Evolutionary conservation across 2,329 filamentous ascomycete genomes (phyloP).

Genomic region (Podosphaera leucotricha): DNA sequence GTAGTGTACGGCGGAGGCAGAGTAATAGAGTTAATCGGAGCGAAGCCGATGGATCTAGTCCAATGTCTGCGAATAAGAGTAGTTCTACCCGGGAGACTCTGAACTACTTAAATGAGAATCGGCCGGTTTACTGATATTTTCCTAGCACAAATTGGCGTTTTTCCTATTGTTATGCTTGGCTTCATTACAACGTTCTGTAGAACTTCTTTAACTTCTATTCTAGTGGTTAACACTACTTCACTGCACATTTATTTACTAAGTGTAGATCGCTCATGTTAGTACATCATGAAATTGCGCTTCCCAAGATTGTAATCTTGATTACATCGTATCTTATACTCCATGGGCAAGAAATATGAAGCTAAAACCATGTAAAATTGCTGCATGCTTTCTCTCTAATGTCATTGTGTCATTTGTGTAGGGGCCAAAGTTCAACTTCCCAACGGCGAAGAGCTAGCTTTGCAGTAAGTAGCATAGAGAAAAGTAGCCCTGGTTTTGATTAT

Average conservation of each 20-base stretch:
- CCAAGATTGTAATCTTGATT: too few species aligned
- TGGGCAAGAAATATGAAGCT: too few species aligned
- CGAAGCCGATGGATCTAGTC: conserved; percentile 8
- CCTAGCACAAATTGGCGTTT: neutral
- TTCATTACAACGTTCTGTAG: neutral
- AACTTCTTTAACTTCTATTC: too few species aligned
- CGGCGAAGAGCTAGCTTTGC: too few species aligned
- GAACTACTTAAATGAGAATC: conserved; percentile 13
- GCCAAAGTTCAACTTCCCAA: too few species aligned
- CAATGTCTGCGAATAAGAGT: conserved; percentile 8
- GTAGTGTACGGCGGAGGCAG: conserved; percentile 20
- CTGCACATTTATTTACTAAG: neutral
- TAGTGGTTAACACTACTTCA: too few species aligned
- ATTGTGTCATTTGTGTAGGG: too few species aligned
- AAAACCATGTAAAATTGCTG: too few species aligned
- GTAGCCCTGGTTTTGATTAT: neutral
- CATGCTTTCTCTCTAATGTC: too few species aligned
- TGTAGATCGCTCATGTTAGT: neutral
- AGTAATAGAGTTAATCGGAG: conserved; percentile 20
- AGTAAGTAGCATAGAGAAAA: too few species aligned
- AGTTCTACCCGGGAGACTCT: conserved; percentile 10
- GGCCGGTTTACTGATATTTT: conserved; percentile 14
- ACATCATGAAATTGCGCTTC: neutral
- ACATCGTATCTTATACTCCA: too few species aligned
- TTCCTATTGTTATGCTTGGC: neutral